These are phyloP conservation scores for Withania somnifera DNA, from an alignment of 305 asterid species.

Conservation along the genomic window DNA sequence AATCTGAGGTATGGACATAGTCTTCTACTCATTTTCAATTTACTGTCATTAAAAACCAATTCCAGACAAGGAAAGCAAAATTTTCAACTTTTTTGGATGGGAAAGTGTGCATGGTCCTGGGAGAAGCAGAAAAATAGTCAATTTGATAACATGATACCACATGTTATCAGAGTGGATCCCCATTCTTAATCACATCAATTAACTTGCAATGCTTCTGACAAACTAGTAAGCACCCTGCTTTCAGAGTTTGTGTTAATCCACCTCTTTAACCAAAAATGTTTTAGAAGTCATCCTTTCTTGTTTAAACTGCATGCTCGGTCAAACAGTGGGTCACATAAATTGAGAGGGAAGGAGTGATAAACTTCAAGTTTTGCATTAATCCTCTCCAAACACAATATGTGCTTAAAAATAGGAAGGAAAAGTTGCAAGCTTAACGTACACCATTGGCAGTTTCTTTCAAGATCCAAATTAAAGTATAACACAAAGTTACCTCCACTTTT, in stretches of 20 bases:
- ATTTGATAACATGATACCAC: background rate
- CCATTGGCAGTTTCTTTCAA: background rate
- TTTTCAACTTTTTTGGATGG: background rate
- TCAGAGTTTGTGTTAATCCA: background rate
- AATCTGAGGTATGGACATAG: background rate
- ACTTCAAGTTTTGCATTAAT: background rate
- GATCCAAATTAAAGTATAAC: background rate
- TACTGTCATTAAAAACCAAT: too few relatives aligned
- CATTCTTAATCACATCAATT: constrained; percentile 1
- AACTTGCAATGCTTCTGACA: too few relatives aligned
- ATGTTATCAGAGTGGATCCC: background rate
- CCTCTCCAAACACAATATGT: background rate
- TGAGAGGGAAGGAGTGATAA: background rate
- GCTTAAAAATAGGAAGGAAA: background rate
- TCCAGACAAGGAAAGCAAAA: background rate
- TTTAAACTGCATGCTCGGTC: background rate
- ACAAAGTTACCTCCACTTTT: constrained; percentile 64
- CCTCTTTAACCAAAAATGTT: background rate
- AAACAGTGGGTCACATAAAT: background rate
- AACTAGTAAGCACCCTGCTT: background rate
- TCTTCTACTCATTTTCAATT: too few relatives aligned
- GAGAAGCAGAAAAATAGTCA: background rate
- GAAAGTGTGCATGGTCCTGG: background rate
- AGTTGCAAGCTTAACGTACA: background rate
- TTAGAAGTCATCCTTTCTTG: background rate